phyloP scores from a whole-genome alignment of 2,329 filamentous ascomycete species.

The Ophiostoma populinum region DNA sequence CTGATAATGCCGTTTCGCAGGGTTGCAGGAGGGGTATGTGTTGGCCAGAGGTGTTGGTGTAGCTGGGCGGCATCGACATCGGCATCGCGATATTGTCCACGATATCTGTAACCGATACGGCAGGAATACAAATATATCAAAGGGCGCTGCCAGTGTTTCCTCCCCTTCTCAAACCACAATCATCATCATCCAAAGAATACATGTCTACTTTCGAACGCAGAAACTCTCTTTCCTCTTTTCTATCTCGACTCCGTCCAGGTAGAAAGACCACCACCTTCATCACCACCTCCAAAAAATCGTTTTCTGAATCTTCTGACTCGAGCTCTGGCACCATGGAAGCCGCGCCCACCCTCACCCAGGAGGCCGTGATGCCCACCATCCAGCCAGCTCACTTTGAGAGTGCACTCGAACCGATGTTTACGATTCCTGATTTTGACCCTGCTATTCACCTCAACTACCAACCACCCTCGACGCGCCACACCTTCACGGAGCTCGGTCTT shows the following conservation, averaged over 20 bases:
- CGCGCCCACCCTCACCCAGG: slow-evolving; percentile 1
- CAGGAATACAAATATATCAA: slow-evolving; percentile 2
- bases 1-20: no score
- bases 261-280: no score
- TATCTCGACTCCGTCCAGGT: no score
- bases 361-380: background rate
- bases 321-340: no score
- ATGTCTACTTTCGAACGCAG: background rate
- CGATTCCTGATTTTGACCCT: slow-evolving; percentile 7
- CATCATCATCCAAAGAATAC: no score
- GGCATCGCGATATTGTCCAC: slow-evolving; percentile 1
- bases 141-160: background rate
- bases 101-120: slow-evolving; percentile 1
- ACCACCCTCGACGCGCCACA: slow-evolving; percentile 7
- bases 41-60: background rate
- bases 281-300: no score
- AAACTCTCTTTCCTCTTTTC: no score
- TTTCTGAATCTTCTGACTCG: no score
- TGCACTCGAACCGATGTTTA: background rate
- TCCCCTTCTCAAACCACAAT: no score
- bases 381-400: background rate
- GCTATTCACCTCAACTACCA: slow-evolving; percentile 8
- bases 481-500: slow-evolving; percentile 8
- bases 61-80: slow-evolving; percentile 2
- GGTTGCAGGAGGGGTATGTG: slow-evolving; percentile 2